Evolutionary conservation across 306 rosid genomes (phyloP).

Genomic region (Dalbergia cultrata): DNA sequence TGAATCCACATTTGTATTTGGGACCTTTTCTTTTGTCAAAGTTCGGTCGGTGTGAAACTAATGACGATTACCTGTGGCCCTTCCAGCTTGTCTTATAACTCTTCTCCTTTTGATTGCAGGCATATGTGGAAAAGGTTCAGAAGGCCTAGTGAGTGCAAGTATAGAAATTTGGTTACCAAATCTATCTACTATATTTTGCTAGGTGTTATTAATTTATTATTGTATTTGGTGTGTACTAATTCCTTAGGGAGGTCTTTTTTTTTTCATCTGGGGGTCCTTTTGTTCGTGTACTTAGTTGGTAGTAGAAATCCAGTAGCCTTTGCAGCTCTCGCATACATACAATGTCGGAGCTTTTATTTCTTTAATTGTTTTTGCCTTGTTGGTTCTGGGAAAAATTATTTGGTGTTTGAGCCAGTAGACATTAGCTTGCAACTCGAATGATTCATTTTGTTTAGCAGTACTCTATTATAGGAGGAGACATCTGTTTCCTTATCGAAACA

Average conservation of each 20-base stretch:
- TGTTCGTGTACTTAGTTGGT: slow-evolving; percentile 42
- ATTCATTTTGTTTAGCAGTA: slow-evolving; percentile 2
- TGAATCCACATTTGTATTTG: background rate
- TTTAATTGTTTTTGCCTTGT: background rate
- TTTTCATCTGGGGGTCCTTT: slow-evolving; percentile 6
- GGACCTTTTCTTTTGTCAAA: background rate
- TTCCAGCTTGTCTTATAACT: slow-evolving; percentile 16
- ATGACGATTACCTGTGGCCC: slow-evolving; percentile 5
- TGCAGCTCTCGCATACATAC: slow-evolving; percentile 36
- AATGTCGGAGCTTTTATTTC: slow-evolving; percentile 16
- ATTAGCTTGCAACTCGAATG: slow-evolving; percentile 9
- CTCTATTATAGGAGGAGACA: too few species aligned
- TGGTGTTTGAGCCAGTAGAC: slow-evolving; percentile 1
- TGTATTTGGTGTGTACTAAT: slow-evolving; percentile 36
- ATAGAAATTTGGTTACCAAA: slow-evolving; percentile 31
- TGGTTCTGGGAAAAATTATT: slow-evolving; percentile 19
- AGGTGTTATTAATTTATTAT: background rate
- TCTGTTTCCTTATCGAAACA: too few species aligned
- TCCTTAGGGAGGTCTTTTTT: slow-evolving; percentile 14
- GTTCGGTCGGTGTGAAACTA: background rate
- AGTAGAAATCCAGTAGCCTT: slow-evolving; percentile 23
- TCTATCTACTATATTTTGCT: slow-evolving; percentile 13
- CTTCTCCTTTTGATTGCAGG: slow-evolving; percentile 60
- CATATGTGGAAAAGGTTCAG: slow-evolving; percentile 76
- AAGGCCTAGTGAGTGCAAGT: slow-evolving; percentile 57